phyloP scores from a whole-genome alignment of 1,284 basidiomycete species.

The Tilletia indica region DNA sequence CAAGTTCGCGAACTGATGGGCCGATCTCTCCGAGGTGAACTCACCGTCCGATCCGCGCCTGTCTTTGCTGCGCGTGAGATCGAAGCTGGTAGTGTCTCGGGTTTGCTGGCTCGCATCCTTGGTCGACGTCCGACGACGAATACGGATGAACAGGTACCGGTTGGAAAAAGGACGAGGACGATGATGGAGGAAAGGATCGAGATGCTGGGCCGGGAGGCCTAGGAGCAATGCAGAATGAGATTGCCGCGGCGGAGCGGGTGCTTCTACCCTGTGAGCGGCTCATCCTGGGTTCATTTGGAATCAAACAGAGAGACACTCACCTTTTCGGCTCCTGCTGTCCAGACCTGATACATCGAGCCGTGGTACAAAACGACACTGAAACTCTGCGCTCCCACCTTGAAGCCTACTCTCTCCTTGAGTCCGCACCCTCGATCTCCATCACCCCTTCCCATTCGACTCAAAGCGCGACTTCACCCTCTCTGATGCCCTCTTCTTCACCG shows the following conservation, averaged over 20 bases:
- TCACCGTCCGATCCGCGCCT: conserved; percentile 60
- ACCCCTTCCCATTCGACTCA: too few relatives aligned
- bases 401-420: conserved; percentile 25
- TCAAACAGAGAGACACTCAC: too few relatives aligned
- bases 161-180: neutral
- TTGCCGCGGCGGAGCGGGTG: conserved; percentile 7
- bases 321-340: neutral
- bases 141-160: neutral
- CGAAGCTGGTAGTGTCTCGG: conserved; percentile 23
- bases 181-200: neutral
- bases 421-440: neutral
- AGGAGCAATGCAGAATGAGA: neutral
- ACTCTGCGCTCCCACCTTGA: conserved; percentile 37
- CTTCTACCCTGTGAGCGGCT: neutral
- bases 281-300: too few relatives aligned
- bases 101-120: neutral
- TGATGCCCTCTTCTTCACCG: too few relatives aligned
- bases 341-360: conserved; percentile 37
- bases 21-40: conserved; percentile 79
- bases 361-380: conserved; percentile 27
- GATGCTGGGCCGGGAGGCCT: neutral
- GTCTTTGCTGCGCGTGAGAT: conserved; percentile 25
- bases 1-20: conserved; percentile 76
- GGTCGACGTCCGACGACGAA: conserved; percentile 13
- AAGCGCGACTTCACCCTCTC: too few relatives aligned